phyloP scores from a whole-genome alignment of 768 basidiomycete species.

The Mycena crocata region DNA sequence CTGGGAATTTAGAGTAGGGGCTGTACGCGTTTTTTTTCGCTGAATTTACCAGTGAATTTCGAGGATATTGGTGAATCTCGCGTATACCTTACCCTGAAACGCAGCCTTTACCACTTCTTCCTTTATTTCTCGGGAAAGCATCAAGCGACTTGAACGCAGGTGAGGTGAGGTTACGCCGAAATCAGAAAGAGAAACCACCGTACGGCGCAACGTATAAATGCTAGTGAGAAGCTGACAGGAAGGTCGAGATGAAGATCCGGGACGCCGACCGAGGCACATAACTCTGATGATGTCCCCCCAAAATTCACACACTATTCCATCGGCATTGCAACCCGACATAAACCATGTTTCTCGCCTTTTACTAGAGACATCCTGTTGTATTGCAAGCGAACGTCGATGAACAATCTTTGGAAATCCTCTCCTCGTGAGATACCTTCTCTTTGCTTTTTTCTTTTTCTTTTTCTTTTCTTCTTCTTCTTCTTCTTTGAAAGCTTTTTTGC shows the following conservation, averaged over 20 bases:
- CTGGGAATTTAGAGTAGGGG: slow-evolving; percentile 92
- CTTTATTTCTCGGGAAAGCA: background rate
- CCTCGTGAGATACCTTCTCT: slow-evolving; percentile 1
- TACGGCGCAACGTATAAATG: too few species aligned
- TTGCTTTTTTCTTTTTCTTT: background rate
- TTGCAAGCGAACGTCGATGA: slow-evolving; percentile 7
- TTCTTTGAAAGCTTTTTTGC: too few species aligned
- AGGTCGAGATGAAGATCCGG: background rate
- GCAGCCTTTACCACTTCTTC: background rate
- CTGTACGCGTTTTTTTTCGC: slow-evolving; percentile 80
- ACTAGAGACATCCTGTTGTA: slow-evolving; percentile 27
- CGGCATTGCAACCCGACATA: slow-evolving; percentile 22
- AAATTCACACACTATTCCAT: background rate
- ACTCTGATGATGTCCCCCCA: slow-evolving; percentile 2
- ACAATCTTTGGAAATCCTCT: slow-evolving; percentile 19
- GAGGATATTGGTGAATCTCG: too few species aligned
- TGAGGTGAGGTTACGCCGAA: too few species aligned
- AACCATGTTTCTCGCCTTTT: slow-evolving; percentile 30
- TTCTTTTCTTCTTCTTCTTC: background rate
- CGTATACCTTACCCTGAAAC: background rate
- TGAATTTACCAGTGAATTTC: too few species aligned
- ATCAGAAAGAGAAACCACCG: too few species aligned
- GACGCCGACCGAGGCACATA: slow-evolving; percentile 13
- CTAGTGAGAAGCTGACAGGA: too few species aligned
- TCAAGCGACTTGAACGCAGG: too few species aligned